phyloP scores from a whole-genome alignment of 108 stramenopile genomes.

The Cyclostephanos invisitatus region DNA sequence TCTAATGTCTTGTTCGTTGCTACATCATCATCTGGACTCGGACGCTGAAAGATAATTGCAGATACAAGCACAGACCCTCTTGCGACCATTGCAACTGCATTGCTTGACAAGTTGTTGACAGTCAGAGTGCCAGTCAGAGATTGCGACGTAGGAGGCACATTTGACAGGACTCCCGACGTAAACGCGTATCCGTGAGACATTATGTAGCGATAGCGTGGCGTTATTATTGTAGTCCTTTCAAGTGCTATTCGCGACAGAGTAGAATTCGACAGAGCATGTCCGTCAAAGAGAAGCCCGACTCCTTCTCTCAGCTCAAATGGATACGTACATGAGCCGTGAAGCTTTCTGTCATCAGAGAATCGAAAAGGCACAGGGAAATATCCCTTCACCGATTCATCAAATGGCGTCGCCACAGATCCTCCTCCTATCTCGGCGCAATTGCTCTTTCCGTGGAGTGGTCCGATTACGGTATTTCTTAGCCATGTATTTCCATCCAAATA shows the following conservation, averaged over 20 bases:
- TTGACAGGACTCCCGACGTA: constrained; percentile 56
- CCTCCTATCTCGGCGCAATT: constrained; percentile 30
- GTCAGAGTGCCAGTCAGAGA: constrained; percentile 50
- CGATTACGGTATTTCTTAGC: constrained; percentile 41
- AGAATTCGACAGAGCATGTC: constrained; percentile 9
- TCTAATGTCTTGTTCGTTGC: background rate
- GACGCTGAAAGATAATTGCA: constrained; percentile 55
- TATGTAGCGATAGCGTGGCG: constrained; percentile 35
- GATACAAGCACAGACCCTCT: constrained; percentile 51
- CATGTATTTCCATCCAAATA: constrained; percentile 50
- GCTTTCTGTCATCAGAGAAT: constrained; percentile 5
- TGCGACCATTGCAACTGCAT: constrained; percentile 59
- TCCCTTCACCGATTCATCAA: constrained; percentile 32
- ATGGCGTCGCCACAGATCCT: constrained; percentile 29
- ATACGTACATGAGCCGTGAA: constrained; percentile 39
- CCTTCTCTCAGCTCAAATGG: constrained; percentile 41
- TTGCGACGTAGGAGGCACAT: constrained; percentile 64
- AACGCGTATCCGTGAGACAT: constrained; percentile 61
- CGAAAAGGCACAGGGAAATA: constrained; percentile 48
- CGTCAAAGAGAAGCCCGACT: constrained; percentile 43
- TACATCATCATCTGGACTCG: constrained; percentile 12
- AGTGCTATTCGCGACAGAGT: constrained; percentile 6
- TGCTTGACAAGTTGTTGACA: constrained; percentile 47
- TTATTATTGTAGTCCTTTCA: constrained; percentile 31
- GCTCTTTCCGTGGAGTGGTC: constrained; percentile 37